Conservation (phyloP, 768 basidiomycete genomes). For the Russula griseocarnosa region DNA sequence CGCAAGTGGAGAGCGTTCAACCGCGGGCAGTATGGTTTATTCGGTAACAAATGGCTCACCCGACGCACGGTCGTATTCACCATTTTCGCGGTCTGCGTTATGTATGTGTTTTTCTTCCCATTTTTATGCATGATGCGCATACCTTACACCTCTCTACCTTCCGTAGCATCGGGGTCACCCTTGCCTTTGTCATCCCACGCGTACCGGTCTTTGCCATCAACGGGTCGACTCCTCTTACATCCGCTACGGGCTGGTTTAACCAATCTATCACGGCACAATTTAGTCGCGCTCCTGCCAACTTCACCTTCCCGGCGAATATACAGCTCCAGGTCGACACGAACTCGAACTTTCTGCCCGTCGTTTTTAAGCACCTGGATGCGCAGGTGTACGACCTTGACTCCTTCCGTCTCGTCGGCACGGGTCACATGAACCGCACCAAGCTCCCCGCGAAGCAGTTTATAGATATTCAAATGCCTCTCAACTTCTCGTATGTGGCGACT, state of each 20-base stretch:
- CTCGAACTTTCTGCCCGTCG: slow-evolving; percentile 72
- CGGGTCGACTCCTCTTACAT: slow-evolving; percentile 49
- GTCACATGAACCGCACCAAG: slow-evolving; percentile 54
- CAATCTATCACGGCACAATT: slow-evolving; percentile 57
- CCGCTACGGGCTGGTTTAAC: slow-evolving; percentile 58
- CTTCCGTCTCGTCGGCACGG: slow-evolving; percentile 58
- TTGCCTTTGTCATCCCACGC: slow-evolving; percentile 80
- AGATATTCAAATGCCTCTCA: slow-evolving; percentile 68
- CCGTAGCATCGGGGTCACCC: slow-evolving; percentile 56
- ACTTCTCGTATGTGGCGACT: slow-evolving; percentile 75
- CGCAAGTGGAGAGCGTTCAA: slow-evolving; percentile 73
- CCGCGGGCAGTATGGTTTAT: slow-evolving; percentile 74
- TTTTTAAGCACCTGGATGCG: slow-evolving; percentile 63
- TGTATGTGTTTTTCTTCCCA: slow-evolving; percentile 41
- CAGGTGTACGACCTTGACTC: slow-evolving; percentile 68
- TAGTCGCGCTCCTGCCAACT: slow-evolving; percentile 79
- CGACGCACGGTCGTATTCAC: slow-evolving; percentile 66
- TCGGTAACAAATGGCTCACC: slow-evolving; percentile 70
- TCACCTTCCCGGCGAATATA: slow-evolving; percentile 77
- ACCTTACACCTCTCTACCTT: background rate
- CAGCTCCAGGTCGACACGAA: slow-evolving; percentile 73
- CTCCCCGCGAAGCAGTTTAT: slow-evolving; percentile 65
- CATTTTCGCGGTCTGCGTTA: slow-evolving; percentile 55
- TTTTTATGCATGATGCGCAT: background rate
- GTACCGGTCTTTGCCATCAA: slow-evolving; percentile 71